Percentiles rank a stretch among this genome's conserved stretches.
Conservation (phyloP, 768 basidiomycete species). For the Tricholoma saponaceum region DNA sequence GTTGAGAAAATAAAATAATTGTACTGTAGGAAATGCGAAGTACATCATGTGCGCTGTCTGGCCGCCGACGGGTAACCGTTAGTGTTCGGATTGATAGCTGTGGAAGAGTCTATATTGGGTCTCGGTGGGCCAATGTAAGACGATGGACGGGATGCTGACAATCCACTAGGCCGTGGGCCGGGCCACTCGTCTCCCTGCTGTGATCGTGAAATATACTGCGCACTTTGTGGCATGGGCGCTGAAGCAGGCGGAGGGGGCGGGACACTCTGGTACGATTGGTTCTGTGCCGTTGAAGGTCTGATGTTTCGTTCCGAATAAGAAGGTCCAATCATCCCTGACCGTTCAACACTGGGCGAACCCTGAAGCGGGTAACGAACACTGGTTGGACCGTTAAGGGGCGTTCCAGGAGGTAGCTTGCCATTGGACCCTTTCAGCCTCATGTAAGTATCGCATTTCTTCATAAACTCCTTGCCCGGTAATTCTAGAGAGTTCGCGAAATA, state of each 20-base stretch:
- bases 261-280: conserved; percentile 35
- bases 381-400: conserved; percentile 31
- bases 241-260: conserved; percentile 36
- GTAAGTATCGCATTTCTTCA: conserved; percentile 94
- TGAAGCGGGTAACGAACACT: conserved; percentile 37
- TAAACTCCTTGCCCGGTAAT: conserved; percentile 88
- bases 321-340: conserved; percentile 37
- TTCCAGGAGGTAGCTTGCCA: conserved; percentile 42
- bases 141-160: conserved; percentile 38
- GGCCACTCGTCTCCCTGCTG: conserved; percentile 39
- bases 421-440: conserved; percentile 65
- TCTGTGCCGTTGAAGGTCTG: conserved; percentile 37
- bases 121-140: conserved; percentile 45
- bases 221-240: conserved; percentile 26
- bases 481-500: conserved; percentile 88
- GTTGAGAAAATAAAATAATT: conserved; percentile 18
- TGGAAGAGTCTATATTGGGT: conserved; percentile 41
- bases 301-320: conserved; percentile 38
- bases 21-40: conserved; percentile 22
- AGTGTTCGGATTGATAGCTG: conserved; percentile 33
- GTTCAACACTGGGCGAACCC: conserved; percentile 40
- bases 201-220: conserved; percentile 10
- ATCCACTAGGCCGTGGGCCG: conserved; percentile 29
- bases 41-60: conserved; percentile 47
- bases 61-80: conserved; percentile 48